Percentiles rank a stretch among this genome's conserved stretches.
These are phyloP conservation scores for Orbilia ellipsospora DNA, from an alignment of 2,329 filamentous ascomycete species.

Conservation along the genomic window DNA sequence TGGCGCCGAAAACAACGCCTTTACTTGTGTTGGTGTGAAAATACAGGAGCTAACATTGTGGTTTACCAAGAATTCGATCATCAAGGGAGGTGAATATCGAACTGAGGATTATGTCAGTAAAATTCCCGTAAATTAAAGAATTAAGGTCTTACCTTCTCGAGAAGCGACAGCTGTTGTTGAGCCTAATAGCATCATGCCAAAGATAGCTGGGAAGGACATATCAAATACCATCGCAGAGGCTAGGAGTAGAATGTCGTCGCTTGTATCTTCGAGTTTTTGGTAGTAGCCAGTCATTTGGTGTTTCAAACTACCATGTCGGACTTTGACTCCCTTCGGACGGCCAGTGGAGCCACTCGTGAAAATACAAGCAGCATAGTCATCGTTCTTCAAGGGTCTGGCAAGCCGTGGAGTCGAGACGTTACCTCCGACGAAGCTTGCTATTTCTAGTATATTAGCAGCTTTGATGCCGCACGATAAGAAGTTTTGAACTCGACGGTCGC, in stretches of 20 bases:
- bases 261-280: not conserved
- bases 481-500: slow-evolving; percentile 17
- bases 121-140: not conserved
- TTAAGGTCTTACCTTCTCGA: slow-evolving; percentile 27
- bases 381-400: slow-evolving; percentile 8
- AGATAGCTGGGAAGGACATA: slow-evolving; percentile 29
- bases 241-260: slow-evolving; percentile 20
- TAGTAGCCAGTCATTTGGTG: slow-evolving; percentile 15
- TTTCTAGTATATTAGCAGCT: slow-evolving; percentile 20
- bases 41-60: slow-evolving; percentile 22
- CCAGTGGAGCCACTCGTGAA: slow-evolving; percentile 33
- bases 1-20: slow-evolving; percentile 23
- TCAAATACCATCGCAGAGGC: slow-evolving; percentile 35
- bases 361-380: slow-evolving; percentile 25
- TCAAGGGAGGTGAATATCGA: slow-evolving; percentile 36
- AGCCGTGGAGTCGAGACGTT: slow-evolving; percentile 13
- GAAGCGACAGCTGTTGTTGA: slow-evolving; percentile 18
- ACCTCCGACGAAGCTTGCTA: slow-evolving; percentile 5
- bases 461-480: slow-evolving; percentile 28
- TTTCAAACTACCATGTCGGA: slow-evolving; percentile 29
- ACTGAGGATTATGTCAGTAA: slow-evolving; percentile 1
- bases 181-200: slow-evolving; percentile 23
- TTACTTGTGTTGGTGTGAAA: slow-evolving; percentile 29
- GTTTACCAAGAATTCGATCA: slow-evolving; percentile 24
- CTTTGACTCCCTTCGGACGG: slow-evolving; percentile 29